Evolutionary conservation across 2,329 filamentous ascomycete genomes (phyloP).

Genomic region (Cordyceps tenuipes): DNA sequence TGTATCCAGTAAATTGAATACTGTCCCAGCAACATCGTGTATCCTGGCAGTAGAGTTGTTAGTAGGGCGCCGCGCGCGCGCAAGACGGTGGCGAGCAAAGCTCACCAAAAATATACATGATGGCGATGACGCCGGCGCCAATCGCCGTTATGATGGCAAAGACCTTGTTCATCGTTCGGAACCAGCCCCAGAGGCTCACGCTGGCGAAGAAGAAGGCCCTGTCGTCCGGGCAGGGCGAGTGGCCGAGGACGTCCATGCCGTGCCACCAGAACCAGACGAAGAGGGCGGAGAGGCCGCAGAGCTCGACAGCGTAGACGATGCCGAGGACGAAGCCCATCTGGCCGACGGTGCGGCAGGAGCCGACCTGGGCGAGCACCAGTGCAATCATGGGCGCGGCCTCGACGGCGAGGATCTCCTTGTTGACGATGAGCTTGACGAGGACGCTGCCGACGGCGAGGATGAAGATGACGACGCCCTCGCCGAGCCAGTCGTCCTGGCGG

Average conservation of each 20-base stretch:
- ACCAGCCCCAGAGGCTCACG: constrained; percentile 21
- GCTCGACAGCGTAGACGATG: constrained; percentile 16
- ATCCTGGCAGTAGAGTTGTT: neutral
- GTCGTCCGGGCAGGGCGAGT: constrained; percentile 16
- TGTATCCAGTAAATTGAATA: neutral
- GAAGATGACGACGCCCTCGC: constrained; percentile 18
- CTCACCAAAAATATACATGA: constrained; percentile 12
- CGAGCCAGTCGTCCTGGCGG: constrained; percentile 16
- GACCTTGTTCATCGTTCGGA: constrained; percentile 19
- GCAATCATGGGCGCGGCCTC: constrained; percentile 19
- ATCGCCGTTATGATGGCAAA: constrained; percentile 15
- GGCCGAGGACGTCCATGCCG: constrained; percentile 18
- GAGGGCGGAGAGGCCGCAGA: constrained; percentile 14
- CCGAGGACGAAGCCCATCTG: constrained; percentile 11
- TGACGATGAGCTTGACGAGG: constrained; percentile 14
- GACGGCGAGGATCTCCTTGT: constrained; percentile 14
- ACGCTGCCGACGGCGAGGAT: constrained; percentile 17
- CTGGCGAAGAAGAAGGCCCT: constrained; percentile 23
- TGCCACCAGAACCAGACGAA: constrained; percentile 21
- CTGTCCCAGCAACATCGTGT: neutral
- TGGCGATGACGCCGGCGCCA: constrained; percentile 3
- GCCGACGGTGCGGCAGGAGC: constrained; percentile 15
- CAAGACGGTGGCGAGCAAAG: neutral
- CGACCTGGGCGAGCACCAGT: constrained; percentile 17
- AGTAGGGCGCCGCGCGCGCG: neutral